Base-by-base conservation (phyloP, 2,329 filamentous ascomycete genomes). In the Furcasterigmium furcatum region DNA sequence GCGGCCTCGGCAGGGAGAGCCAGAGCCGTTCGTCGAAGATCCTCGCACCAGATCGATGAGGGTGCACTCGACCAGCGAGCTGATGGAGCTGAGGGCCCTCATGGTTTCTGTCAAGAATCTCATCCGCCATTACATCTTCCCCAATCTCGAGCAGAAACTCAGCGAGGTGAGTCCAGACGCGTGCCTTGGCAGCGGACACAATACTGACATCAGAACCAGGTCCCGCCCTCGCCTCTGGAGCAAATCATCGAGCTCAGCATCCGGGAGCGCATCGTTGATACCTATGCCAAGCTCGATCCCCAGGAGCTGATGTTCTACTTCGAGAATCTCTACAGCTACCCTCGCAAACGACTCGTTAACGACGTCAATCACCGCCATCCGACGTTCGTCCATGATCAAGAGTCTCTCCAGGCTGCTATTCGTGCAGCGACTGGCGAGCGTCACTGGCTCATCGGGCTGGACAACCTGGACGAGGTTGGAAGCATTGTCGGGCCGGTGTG, bases 271-370 rank as follows among this genome's bases (percentile, higher is more conserved):
- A 65, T 72, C 27, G 57, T 72, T 34, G 68, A 69, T 48, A 72
- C 69, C 1, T 71, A 71, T 47, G 61, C 73, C 53, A 80, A 79
- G 59, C 64, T 80, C 8, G 63, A 67, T 5, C 77, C 77, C 0
- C 58, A 66, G 10, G 65, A 76, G 45, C 64, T 81, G n/a, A 66
- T 76, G 50, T 62, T 72, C 48, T 67, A 78, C 46, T 66, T 79
- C 36, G 65, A 71, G 22, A 67, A 71, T 44, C 67, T 68, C 16
- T 71, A 72, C 54, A 66, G 62, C 44, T 76, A 72, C 36, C 69
- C 70, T 19, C 72, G 70, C 40, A 61, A 60, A 24, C 68, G 69
- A 9, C 67, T 78, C 9, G 65, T 78, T 10, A 52, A 57, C 5
- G 68, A 70, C 44, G 63, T 75, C 4, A 65, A 61, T 6, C 52